Base-by-base conservation (phyloP, 2,329 filamentous ascomycete species). In the Aspergillus luchuensis region DNA sequence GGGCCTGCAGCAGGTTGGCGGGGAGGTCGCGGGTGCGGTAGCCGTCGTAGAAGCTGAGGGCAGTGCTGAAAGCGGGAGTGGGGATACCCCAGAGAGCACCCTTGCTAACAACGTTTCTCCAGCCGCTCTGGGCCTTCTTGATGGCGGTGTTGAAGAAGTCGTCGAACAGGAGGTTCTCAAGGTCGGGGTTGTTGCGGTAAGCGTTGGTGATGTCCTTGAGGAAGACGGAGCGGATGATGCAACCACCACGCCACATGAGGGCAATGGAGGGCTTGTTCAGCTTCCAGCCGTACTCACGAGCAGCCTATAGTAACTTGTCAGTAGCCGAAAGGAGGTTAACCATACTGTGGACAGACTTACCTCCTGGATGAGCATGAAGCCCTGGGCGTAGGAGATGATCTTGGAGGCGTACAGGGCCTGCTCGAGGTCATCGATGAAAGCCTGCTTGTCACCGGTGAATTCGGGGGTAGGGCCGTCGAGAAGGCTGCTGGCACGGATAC, bases 61-160 rank as follows among this genome's bases (percentile, higher is more conserved):
- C 95, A 63, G 95, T 98, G 78, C 90, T 92, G 89, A 99, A 99
- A 74, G 91, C 92, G 45, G 95, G 95, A 58, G 92, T 95, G 68
- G 95, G 95, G 77, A 99, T 96, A 81, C 95, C 95, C 81, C 96
- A 91, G 67, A 96, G 86, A 66, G 94, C 93, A 69, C 91, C 87
- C 88, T 96, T 96, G 82, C 90, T 86, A 71, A 99, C 90, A 68
- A 96, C 89, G 77, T 92, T 88, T 85, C 91, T 88, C 92, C 92
- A 97, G 76, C 92, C 92, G 63, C 85, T 85, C 85, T 99, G 95
- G 62, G 95, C 95, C 76, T 89, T 91, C 89, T 97, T 90, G 81
- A 99, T 99, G 73, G 95, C 95, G 84, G 95, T 91, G 87, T 96
- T 97, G 91, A 99, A 99, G 89, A 99, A 99, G 79, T 96, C 91